A percentile compares a stretch with the other conserved stretches of the same genome.
Conservation (phyloP, 176 grass and related monocot species). For the Aegilops longissima region DNA sequence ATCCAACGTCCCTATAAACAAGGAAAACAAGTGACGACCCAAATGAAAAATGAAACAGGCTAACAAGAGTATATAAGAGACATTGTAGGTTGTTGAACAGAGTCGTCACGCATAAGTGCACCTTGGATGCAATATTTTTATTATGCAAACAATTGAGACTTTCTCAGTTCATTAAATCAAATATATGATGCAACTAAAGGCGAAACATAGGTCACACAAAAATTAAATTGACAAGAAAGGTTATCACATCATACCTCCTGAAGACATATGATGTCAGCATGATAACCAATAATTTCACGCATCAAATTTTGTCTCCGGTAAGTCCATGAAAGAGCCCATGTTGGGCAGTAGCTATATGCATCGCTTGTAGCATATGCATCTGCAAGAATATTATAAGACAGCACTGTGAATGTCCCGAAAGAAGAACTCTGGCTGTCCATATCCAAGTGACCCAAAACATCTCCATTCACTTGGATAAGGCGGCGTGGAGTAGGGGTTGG, state of each 20-base stretch:
- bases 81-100: background rate
- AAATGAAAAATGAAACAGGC: background rate
- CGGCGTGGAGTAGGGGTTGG: constrained; percentile 89
- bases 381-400: constrained; percentile 99
- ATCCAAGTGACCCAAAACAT: constrained; percentile 66
- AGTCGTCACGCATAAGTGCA: background rate
- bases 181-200: constrained; percentile 23
- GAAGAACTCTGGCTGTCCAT: constrained; percentile 63
- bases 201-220: background rate
- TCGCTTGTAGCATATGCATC: constrained; percentile 91
- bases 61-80: background rate
- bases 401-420: constrained; percentile 80
- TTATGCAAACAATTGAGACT: constrained; percentile 8
- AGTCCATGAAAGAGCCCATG: constrained; percentile 95
- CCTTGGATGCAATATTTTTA: background rate
- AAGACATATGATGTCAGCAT: constrained; percentile 98
- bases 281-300: constrained; percentile 95
- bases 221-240: constrained; percentile 7
- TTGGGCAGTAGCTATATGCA: constrained; percentile 90
- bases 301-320: constrained; percentile 98
- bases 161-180: constrained; percentile 1
- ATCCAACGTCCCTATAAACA: constrained; percentile 2
- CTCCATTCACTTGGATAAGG: constrained; percentile 82
- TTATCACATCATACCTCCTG: constrained; percentile 75
- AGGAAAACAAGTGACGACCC: background rate